Conservation (phyloP, 1,284 basidiomycete species). For the Cryptococcus maquisensis region DNA sequence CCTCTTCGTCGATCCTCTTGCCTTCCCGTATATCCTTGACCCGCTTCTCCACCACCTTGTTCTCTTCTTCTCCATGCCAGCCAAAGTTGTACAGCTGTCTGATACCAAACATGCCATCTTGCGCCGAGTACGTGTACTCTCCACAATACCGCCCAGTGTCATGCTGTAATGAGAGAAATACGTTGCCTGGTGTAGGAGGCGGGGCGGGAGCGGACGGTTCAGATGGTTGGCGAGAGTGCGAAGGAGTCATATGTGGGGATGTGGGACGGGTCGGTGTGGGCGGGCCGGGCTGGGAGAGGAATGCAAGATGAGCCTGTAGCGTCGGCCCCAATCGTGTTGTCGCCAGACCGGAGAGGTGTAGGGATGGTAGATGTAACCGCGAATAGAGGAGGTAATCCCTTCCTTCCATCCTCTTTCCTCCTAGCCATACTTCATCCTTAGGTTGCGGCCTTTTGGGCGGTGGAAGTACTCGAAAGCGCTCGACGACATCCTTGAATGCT, state of each 20-base stretch:
- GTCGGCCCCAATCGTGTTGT: conserved; percentile 64
- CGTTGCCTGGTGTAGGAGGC: conserved; percentile 57
- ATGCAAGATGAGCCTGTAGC: conserved; percentile 47
- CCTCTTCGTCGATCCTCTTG: conserved; percentile 79
- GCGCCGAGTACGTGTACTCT: conserved; percentile 91
- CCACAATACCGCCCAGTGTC: conserved; percentile 88
- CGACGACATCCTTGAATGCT: conserved; percentile 81
- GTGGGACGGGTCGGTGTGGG: conserved; percentile 25
- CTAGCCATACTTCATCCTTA: conserved; percentile 72
- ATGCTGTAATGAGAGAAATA: conserved; percentile 85
- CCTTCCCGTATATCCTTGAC: conserved; percentile 27
- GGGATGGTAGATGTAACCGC: conserved; percentile 81
- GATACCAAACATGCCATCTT: conserved; percentile 87
- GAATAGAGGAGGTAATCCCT: conserved; percentile 76
- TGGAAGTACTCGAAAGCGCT: conserved; percentile 74
- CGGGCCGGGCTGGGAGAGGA: conserved; percentile 40
- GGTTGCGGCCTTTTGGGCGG: conserved; percentile 69
- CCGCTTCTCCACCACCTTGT: conserved; percentile 30
- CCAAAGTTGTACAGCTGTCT: conserved; percentile 93
- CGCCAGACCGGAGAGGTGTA: conserved; percentile 82
- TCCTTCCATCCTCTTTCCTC: conserved; percentile 69
- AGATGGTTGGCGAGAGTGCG: conserved; percentile 58
- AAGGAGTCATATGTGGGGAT: conserved; percentile 19
- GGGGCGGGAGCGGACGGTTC: conserved; percentile 53
- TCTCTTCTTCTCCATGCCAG: conserved; percentile 42